Percentiles rank a stretch among this genome's conserved stretches.
These are phyloP conservation scores for Cubamyces sp. DNA, from an alignment of 768 basidiomycete species.

Conservation along the genomic window DNA sequence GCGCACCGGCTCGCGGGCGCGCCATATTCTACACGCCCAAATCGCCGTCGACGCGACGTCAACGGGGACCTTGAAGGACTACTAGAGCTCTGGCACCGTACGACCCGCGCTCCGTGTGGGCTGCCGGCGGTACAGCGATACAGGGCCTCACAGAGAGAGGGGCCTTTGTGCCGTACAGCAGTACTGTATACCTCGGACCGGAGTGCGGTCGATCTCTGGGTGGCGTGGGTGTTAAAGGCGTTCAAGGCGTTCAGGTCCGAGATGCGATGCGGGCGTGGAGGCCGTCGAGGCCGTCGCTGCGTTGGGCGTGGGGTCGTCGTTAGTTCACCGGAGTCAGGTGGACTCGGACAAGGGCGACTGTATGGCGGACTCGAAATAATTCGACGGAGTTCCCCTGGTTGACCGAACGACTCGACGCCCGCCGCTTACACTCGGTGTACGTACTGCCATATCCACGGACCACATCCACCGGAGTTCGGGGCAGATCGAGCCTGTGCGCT, in stretches of 20 bases:
- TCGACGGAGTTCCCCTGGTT: too few species aligned
- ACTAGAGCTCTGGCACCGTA: neutral
- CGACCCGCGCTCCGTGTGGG: neutral
- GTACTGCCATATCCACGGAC: too few species aligned
- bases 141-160: neutral
- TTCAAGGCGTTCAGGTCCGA: too few species aligned
- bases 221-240: neutral
- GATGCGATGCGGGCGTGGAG: too few species aligned
- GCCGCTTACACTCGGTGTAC: too few species aligned
- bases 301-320: neutral
- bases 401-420: too few species aligned
- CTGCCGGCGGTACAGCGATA: neutral
- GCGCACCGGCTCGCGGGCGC: too few species aligned
- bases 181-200: neutral
- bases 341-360: neutral
- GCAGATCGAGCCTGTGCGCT: too few species aligned
- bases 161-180: neutral
- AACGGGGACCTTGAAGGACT: neutral
- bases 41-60: neutral
- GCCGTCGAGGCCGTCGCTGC: too few species aligned
- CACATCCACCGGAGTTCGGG: too few species aligned
- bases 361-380: too few species aligned
- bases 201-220: neutral
- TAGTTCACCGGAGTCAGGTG: conserved; percentile 4
- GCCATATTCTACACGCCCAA: too few species aligned